Evolutionary conservation across 1,284 basidiomycete species (phyloP).

Genomic region (Polyporus tsugae): DNA sequence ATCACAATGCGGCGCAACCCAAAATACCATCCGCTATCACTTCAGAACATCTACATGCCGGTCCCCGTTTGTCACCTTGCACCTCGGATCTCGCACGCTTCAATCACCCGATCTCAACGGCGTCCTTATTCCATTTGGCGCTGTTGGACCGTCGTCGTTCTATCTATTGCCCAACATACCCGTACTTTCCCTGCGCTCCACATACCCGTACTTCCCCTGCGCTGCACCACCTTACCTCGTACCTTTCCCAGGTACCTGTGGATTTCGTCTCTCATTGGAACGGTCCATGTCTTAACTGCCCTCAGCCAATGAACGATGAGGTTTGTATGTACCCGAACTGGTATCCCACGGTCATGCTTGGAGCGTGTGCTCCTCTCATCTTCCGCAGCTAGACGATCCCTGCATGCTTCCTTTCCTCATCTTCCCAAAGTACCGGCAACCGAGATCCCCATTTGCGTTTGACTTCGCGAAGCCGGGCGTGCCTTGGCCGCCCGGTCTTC

Average conservation of each 20-base stretch:
- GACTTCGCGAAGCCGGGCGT: constrained; percentile 4
- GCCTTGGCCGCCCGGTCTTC: neutral
- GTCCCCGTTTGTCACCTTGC: neutral
- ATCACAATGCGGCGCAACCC: no score
- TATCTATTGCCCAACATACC: neutral
- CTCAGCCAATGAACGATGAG: neutral
- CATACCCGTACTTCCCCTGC: neutral
- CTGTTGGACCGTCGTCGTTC: neutral
- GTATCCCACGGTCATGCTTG: neutral
- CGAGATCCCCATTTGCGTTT: constrained; percentile 27
- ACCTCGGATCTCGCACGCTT: neutral
- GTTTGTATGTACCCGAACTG: neutral
- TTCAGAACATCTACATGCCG: no score
- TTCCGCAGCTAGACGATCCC: neutral
- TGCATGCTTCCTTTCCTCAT: constrained; percentile 8
- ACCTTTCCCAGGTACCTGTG: neutral
- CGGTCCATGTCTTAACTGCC: neutral
- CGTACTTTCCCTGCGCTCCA: neutral
- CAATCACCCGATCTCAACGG: neutral
- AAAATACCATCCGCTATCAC: no score
- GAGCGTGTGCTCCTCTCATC: neutral
- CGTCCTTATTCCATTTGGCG: neutral
- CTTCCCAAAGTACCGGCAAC: constrained; percentile 4
- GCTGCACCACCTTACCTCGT: neutral
- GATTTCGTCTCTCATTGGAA: neutral